Conservation (phyloP, 495 filamentous ascomycete genomes). For the Pseudoneurospora amorphoporcata region DNA sequence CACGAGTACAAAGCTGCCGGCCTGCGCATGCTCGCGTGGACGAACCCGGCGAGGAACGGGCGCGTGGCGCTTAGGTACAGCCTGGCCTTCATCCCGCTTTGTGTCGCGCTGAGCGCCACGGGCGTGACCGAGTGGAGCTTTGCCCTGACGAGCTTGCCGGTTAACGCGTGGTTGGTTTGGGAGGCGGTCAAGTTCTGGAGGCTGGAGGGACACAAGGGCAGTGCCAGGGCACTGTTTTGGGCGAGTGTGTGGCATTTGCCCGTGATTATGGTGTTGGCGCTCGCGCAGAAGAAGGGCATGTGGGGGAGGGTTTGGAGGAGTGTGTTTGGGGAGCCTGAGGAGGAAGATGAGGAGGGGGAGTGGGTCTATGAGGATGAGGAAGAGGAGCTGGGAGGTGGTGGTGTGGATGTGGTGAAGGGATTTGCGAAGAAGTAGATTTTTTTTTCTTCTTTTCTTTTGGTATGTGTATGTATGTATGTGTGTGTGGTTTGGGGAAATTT, state of each 20-base stretch:
- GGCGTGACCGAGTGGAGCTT: slow-evolving; percentile 87
- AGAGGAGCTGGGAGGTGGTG: slow-evolving; percentile 23
- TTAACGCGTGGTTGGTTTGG: slow-evolving; percentile 78
- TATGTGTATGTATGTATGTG: neutral
- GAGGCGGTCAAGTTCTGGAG: slow-evolving; percentile 79
- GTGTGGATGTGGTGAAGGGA: slow-evolving; percentile 6
- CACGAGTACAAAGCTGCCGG: slow-evolving; percentile 85
- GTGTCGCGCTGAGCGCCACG: slow-evolving; percentile 65
- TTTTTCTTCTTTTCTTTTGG: neutral
- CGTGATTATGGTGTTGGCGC: slow-evolving; percentile 78
- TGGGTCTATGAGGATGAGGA: slow-evolving; percentile 36
- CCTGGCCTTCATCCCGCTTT: slow-evolving; percentile 80
- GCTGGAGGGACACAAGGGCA: slow-evolving; percentile 66
- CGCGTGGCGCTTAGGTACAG: slow-evolving; percentile 83
- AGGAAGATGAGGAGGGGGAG: slow-evolving; percentile 39
- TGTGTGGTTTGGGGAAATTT: neutral
- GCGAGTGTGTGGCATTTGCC: slow-evolving; percentile 96
- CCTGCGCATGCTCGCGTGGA: slow-evolving; percentile 85
- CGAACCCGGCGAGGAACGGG: slow-evolving; percentile 71
- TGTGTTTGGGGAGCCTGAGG: slow-evolving; percentile 44
- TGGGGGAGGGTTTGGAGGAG: slow-evolving; percentile 77
- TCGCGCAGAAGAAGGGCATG: slow-evolving; percentile 89
- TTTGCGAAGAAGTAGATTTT: neutral
- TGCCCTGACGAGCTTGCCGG: slow-evolving; percentile 63
- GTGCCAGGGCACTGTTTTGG: slow-evolving; percentile 85